Percentiles rank a stretch among this genome's conserved stretches.
Conservation (phyloP, 2,329 filamentous ascomycete species). For the Scopulariopsis brevicaulis region DNA sequence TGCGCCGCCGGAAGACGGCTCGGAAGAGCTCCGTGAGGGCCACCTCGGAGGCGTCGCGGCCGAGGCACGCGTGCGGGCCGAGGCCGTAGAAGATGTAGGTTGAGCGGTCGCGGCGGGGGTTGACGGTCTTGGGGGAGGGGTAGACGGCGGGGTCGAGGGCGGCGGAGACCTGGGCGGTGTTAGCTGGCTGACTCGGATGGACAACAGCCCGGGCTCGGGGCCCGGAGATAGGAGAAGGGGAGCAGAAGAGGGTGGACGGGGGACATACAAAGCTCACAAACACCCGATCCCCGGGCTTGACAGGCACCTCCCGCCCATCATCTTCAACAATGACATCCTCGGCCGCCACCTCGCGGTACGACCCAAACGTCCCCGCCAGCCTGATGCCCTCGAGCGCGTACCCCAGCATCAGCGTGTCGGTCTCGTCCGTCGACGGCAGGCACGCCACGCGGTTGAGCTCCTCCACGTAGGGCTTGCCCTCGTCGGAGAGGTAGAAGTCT, state of each 20-base stretch:
- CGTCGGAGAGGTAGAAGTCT: conserved; percentile 57
- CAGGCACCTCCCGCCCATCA: conserved; percentile 34
- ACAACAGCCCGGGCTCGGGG: not conserved
- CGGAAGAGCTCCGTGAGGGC: conserved; percentile 60
- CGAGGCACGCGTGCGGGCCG: conserved; percentile 52
- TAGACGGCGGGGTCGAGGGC: conserved; percentile 47
- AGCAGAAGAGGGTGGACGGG: too few relatives aligned
- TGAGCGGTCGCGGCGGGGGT: conserved; percentile 51
- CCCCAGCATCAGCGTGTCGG: conserved; percentile 52
- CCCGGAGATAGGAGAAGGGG: not conserved
- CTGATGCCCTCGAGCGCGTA: conserved; percentile 65
- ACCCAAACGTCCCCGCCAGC: conserved; percentile 50
- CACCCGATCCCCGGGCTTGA: conserved; percentile 47
- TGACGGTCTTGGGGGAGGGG: conserved; percentile 47
- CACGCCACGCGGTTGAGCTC: conserved; percentile 50
- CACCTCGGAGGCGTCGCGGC: conserved; percentile 45
- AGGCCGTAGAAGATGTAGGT: conserved; percentile 54
- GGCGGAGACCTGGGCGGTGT: conserved; percentile 23
- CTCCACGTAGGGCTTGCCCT: conserved; percentile 41
- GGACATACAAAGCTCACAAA: conserved; percentile 49
- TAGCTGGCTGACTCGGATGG: not conserved
- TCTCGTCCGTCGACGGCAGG: conserved; percentile 39
- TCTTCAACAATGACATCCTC: conserved; percentile 34
- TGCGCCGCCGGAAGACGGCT: conserved; percentile 47
- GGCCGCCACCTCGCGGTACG: conserved; percentile 38